Evolutionary conservation across 371 early-diverging fungal species (phyloP).

Genomic region (Mortierella sp.): DNA sequence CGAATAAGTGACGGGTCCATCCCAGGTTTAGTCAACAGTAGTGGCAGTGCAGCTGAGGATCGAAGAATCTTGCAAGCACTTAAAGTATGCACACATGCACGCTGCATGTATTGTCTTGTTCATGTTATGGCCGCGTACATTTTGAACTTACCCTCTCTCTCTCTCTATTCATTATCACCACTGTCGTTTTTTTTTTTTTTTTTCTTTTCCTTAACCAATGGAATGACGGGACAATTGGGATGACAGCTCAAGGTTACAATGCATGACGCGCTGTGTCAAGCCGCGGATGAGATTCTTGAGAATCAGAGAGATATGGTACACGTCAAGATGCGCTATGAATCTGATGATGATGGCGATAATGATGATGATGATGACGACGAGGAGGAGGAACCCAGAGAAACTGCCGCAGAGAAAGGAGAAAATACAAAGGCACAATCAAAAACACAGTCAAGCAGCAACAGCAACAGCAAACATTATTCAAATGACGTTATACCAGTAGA

Average conservation of each 20-base stretch:
- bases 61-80: conserved; percentile 30
- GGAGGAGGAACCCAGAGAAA: background rate
- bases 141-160: background rate
- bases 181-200: background rate
- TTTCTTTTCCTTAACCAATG: background rate
- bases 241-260: conserved; percentile 37
- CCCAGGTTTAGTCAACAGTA: conserved; percentile 15
- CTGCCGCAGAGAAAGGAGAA: background rate
- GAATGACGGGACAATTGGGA: background rate
- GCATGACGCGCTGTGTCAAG: conserved; percentile 43
- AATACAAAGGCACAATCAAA: background rate
- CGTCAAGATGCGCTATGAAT: conserved; percentile 42
- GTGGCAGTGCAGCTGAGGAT: conserved; percentile 32
- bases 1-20: conserved; percentile 36
- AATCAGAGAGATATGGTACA: conserved; percentile 37
- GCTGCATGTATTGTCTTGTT: background rate
- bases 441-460: background rate
- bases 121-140: background rate
- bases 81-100: conserved; percentile 20
- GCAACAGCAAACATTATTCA: background rate
- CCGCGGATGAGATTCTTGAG: conserved; percentile 44
- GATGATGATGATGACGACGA: background rate
- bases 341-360: conserved; percentile 27
- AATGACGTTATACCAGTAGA: conserved; percentile 2
- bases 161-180: background rate